These are phyloP conservation scores for Prunus armeniaca DNA, from an alignment of 306 rosid genomes.

Conservation along the genomic window DNA sequence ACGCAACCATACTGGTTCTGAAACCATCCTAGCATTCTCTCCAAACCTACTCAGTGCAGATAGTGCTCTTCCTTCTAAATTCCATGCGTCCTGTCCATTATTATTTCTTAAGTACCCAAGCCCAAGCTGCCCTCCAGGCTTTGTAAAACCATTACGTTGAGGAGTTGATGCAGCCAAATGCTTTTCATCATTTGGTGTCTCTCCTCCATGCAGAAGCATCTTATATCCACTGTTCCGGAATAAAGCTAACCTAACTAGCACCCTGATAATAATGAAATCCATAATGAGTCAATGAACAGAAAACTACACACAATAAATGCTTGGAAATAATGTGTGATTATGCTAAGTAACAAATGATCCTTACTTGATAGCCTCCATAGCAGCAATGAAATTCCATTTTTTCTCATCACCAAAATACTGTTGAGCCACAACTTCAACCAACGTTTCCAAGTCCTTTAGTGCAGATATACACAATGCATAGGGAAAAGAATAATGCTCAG, in stretches of 20 bases:
- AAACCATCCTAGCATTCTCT: constrained; percentile 61
- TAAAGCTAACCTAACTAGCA: constrained; percentile 73
- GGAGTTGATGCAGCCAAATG: constrained; percentile 35
- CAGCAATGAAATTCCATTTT: constrained; percentile 91
- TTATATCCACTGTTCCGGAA: constrained; percentile 82
- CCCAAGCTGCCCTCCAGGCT: constrained; percentile 36
- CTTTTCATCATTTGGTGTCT: constrained; percentile 51
- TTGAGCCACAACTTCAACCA: constrained; percentile 86
- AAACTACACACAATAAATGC: constrained; percentile 1
- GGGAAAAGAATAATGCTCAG: constrained; percentile 59
- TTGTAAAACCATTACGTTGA: constrained; percentile 28
- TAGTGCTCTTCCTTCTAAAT: constrained; percentile 78
- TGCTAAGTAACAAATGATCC: constrained; percentile 25
- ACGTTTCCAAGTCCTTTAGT: constrained; percentile 82
- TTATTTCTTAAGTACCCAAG: constrained; percentile 39
- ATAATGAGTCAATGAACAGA: constrained; percentile 8
- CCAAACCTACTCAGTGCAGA: constrained; percentile 83
- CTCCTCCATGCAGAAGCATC: constrained; percentile 84
- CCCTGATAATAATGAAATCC: constrained; percentile 53
- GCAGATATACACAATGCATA: constrained; percentile 83
- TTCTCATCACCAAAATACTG: constrained; percentile 83
- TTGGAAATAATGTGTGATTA: constrained; percentile 20
- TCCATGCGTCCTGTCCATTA: constrained; percentile 47
- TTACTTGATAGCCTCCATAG: constrained; percentile 87
- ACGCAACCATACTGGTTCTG: constrained; percentile 54